phyloP scores from a whole-genome alignment of 2,329 filamentous ascomycete genomes.

The Microascus cirrosus region DNA sequence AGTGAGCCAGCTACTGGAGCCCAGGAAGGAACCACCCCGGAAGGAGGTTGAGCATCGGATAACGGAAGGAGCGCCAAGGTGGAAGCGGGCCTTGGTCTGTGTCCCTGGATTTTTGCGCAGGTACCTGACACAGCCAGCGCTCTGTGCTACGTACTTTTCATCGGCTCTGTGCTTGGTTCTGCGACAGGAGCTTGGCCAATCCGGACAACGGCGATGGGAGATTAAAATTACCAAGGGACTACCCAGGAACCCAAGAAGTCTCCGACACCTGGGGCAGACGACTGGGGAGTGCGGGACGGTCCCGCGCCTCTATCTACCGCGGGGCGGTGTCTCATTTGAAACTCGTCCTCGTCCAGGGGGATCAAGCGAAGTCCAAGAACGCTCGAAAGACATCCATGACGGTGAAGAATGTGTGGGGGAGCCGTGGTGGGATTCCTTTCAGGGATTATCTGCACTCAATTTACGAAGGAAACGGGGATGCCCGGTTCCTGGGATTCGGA shows the following conservation, averaged over 20 bases:
- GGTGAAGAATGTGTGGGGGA: no score
- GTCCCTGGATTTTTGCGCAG: not conserved
- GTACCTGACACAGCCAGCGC: conserved; percentile 1
- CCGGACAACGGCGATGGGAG: not conserved
- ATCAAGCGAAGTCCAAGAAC: no score
- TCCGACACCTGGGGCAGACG: not conserved
- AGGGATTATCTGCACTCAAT: no score
- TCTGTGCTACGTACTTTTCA: not conserved
- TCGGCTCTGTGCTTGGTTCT: not conserved
- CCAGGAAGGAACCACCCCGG: not conserved
- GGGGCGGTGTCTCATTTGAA: not conserved
- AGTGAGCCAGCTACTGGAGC: not conserved
- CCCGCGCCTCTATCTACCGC: not conserved
- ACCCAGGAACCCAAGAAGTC: not conserved
- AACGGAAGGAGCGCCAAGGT: not conserved
- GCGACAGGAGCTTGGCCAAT: conserved; percentile 2
- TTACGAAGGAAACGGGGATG: no score
- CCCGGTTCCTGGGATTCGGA: no score
- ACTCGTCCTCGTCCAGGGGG: not conserved
- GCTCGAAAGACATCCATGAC: no score
- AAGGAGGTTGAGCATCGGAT: not conserved
- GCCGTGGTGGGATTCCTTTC: no score
- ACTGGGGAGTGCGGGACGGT: not conserved
- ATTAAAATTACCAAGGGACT: conserved; percentile 2
- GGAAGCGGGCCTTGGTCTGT: not conserved